A percentile compares a stretch with the other conserved stretches of the same genome.
phyloP scores from a whole-genome alignment of 78 protist genomes.

The Chrysochromulina tobinii region DNA sequence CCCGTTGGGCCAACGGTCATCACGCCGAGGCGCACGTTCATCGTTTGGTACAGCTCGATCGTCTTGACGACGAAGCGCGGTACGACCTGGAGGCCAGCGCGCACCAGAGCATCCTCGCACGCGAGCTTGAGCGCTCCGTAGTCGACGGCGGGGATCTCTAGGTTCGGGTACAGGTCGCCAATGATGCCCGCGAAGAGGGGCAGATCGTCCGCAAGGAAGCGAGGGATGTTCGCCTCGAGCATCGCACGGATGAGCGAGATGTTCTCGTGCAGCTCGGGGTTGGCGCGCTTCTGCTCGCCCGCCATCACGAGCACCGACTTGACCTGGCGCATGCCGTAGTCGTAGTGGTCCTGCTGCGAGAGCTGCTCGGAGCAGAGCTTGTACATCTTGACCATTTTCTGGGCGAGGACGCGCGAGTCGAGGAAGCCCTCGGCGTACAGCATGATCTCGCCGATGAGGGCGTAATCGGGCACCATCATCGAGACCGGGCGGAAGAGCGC shows the following conservation, averaged over 20 bases:
- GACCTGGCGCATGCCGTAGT: constrained; percentile 85
- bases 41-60: constrained; percentile 76
- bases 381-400: constrained; percentile 77
- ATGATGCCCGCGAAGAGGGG: constrained; percentile 82
- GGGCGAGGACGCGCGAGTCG: constrained; percentile 60
- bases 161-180: constrained; percentile 80
- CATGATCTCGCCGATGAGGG: constrained; percentile 75
- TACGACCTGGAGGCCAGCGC: constrained; percentile 1
- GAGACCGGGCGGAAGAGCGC: constrained; percentile 75
- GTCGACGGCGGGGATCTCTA: constrained; percentile 65
- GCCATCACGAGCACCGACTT: constrained; percentile 75
- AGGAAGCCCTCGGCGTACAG: constrained; percentile 72
- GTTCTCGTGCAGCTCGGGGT: constrained; percentile 73
- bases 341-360: constrained; percentile 85
- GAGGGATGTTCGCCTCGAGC: constrained; percentile 83
- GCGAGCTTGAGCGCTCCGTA: constrained; percentile 64
- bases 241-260: constrained; percentile 80
- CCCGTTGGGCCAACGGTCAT: constrained; percentile 86
- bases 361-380: constrained; percentile 77
- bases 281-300: constrained; percentile 66
- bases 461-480: constrained; percentile 81
- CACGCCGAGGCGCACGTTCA: constrained; percentile 77
- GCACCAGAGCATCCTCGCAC: constrained; percentile 13
- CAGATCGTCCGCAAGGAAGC: constrained; percentile 80
- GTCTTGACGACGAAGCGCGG: constrained; percentile 23